These are phyloP conservation scores for Nyssa sinensis DNA, from an alignment of 148 eudicot species.

Conservation along the genomic window DNA sequence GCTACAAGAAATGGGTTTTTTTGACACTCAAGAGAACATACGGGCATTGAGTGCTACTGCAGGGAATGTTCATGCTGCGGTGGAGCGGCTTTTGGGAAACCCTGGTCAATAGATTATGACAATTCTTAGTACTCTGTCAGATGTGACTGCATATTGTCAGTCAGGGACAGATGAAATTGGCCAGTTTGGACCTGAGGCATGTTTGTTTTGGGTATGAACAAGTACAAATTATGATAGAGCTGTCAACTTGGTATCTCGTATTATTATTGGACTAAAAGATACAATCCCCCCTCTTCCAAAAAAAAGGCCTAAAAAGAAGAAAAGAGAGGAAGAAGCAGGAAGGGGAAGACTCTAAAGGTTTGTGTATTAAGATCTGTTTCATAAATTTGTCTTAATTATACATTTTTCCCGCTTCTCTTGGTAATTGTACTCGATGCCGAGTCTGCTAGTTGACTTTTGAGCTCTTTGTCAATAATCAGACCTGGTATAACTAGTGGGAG, in stretches of 20 bases:
- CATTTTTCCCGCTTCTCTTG: not conserved
- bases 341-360: not conserved
- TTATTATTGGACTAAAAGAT: not conserved
- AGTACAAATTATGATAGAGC: slow-evolving; percentile 11
- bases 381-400: not conserved
- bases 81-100: slow-evolving; percentile 81
- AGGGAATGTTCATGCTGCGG: slow-evolving; percentile 96
- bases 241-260: not conserved
- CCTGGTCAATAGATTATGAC: slow-evolving; percentile 49
- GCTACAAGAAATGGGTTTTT: slow-evolving; percentile 97
- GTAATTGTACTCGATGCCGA: not conserved
- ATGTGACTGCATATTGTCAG: not conserved
- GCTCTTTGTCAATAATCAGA: too few species aligned
- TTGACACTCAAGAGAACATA: slow-evolving; percentile 82
- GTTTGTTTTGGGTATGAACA: not conserved
- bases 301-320: not conserved
- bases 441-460: not conserved
- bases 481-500: too few species aligned
- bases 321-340: too few species aligned
- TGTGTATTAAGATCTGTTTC: not conserved
- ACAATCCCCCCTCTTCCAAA: not conserved
- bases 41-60: slow-evolving; percentile 76
- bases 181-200: not conserved
- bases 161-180: not conserved
- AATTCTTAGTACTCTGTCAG: not conserved